Evolutionary conservation across 2,329 filamentous ascomycete genomes (phyloP).

Genomic region (Aspergillus udagawae): DNA sequence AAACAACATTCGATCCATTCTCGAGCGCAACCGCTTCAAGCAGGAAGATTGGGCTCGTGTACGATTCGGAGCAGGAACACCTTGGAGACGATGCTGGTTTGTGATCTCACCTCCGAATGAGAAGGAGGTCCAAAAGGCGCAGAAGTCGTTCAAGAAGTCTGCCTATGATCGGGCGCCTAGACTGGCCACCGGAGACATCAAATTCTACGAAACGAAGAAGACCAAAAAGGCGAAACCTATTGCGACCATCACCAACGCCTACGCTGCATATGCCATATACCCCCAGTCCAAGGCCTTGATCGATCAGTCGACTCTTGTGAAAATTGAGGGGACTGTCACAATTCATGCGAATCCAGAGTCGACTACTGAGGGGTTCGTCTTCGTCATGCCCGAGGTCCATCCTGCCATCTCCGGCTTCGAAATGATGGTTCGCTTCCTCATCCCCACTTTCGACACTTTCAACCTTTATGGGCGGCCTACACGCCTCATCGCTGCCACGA

Average conservation of each 20-base stretch:
- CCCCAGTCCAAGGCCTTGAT: conserved; percentile 91
- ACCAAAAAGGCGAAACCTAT: conserved; percentile 89
- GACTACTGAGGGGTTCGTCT: conserved; percentile 87
- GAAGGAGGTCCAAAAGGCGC: conserved; percentile 79
- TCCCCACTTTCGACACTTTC: conserved; percentile 92
- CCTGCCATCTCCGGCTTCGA: conserved; percentile 93
- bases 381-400: conserved; percentile 93
- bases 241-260: conserved; percentile 85
- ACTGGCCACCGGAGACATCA: conserved; percentile 79
- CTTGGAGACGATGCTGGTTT: conserved; percentile 96
- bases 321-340: conserved; percentile 86
- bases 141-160: conserved; percentile 74
- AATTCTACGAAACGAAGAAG: conserved; percentile 92
- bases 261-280: conserved; percentile 91
- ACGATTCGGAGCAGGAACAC: conserved; percentile 89
- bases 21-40: conserved; percentile 73
- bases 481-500: conserved; percentile 78
- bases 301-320: conserved; percentile 88
- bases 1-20: conserved; percentile 85
- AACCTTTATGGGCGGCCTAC: conserved; percentile 84
- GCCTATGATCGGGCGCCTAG: conserved; percentile 73
- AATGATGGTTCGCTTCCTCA: conserved; percentile 87
- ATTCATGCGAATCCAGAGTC: conserved; percentile 77
- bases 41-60: conserved; percentile 94
- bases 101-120: conserved; percentile 89